Base-by-base conservation (phyloP, 345 rosid genomes). In the Brassica napus region DNA sequence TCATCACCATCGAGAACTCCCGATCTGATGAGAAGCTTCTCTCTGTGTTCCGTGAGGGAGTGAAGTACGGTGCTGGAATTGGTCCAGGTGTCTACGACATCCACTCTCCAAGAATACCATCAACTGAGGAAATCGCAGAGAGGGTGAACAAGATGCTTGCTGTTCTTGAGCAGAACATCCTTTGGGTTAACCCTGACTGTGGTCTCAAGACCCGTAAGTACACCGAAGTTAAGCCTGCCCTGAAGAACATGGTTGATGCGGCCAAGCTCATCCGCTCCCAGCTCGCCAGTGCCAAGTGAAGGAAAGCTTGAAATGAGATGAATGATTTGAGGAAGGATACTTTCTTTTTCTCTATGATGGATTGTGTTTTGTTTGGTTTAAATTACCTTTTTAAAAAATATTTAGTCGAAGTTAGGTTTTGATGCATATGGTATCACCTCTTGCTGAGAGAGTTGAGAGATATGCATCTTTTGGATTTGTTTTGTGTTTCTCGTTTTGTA, bases 131-230 rank as follows among this genome's bases (percentile, higher is more conserved):
- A 83, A 94, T 94, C 44, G 98, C 97, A 0, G 98, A 94, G 84
- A 89, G 98, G 34, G 86, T 92, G 18, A 90, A 94, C 94, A 94
- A 94, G 91, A 94, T 94, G 98, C 97, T 94, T 79, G 97, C 97
- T 0, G 98, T 92, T 39, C 97, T 92, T 0, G 97, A 92, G 86
- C 90, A 83, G 79, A 91, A 91, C 92, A 89, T 94, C 87, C 81
- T 94, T 85, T 94, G 98, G 98, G 98, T 94, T 34, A 94, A 94
- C 92, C 98, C 98, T 8, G 98, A 94, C 89, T 94, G 98, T 71
- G 98, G 98, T 28, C 96, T 94, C 75, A 94, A 93, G 92, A 94
- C 98, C 60, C 95, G 97, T 49, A 94, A 92, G 88, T 94, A 92
- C 83, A 3, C 85, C 0, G 98, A 94, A 86, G 98, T 94, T 49